phyloP scores from a whole-genome alignment of 202 grass and related monocot species.

The Hordeum pubiflorum region DNA sequence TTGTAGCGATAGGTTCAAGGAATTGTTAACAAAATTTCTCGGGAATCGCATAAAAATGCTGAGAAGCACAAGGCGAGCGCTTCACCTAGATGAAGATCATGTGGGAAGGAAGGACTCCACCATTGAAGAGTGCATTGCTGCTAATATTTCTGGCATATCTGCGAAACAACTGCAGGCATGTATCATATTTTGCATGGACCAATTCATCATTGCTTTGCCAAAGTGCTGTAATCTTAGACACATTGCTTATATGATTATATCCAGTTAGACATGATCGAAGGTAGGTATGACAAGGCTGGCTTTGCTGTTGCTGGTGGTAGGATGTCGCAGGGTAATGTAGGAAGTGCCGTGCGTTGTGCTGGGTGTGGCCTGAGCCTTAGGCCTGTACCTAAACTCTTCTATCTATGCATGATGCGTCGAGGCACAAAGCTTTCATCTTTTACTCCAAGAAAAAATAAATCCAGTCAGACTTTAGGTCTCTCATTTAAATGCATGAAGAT shows the following conservation, averaged over 20 bases:
- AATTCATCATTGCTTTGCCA: slow-evolving; percentile 2
- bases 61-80: slow-evolving; percentile 50
- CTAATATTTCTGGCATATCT: slow-evolving; percentile 88
- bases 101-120: slow-evolving; percentile 28
- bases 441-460: not conserved
- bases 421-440: not conserved
- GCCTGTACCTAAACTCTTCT: not conserved
- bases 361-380: not conserved
- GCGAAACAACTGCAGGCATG: slow-evolving; percentile 77
- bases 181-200: slow-evolving; percentile 17
- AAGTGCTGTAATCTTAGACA: not conserved
- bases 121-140: slow-evolving; percentile 48
- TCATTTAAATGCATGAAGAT: not conserved
- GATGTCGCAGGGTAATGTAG: not conserved
- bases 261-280: not conserved
- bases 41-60: slow-evolving; percentile 39
- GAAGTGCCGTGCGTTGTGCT: not conserved
- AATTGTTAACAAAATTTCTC: slow-evolving; percentile 55
- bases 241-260: not conserved
- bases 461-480: not conserved
- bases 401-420: not conserved
- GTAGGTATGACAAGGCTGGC: not conserved
- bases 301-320: not conserved
- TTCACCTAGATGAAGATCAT: slow-evolving; percentile 52
- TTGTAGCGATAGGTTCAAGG: slow-evolving; percentile 60